Percentiles rank a stretch among this genome's conserved stretches.
These are phyloP conservation scores for Marvania coccoides DNA, from an alignment of 139 green algal genomes.

Conservation along the genomic window DNA sequence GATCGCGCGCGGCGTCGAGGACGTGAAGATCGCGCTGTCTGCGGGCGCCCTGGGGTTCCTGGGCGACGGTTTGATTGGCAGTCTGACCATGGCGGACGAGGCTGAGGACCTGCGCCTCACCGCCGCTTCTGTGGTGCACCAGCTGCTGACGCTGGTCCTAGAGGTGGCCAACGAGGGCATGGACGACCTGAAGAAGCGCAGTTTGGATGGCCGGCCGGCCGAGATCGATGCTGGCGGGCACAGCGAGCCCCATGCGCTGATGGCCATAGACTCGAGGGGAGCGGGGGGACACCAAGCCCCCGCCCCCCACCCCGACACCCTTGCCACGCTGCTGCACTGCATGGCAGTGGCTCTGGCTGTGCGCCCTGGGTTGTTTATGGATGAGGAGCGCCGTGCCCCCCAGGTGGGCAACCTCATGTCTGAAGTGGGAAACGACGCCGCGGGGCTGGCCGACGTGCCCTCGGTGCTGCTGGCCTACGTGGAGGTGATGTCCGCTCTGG, in stretches of 20 bases:
- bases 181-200: conserved; percentile 3
- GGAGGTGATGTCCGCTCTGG: conserved; percentile 53
- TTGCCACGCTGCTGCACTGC: conserved; percentile 17
- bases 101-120: neutral
- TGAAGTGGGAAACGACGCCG: conserved; percentile 16
- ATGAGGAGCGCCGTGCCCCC: conserved; percentile 6
- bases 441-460: conserved; percentile 7
- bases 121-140: conserved; percentile 41
- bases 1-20: conserved; percentile 4
- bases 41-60: conserved; percentile 25
- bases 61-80: conserved; percentile 7
- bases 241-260: neutral
- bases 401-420: conserved; percentile 34
- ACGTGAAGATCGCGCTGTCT: conserved; percentile 8
- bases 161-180: conserved; percentile 26
- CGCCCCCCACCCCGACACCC: conserved; percentile 8
- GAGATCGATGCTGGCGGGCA: neutral
- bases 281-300: neutral
- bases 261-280: neutral
- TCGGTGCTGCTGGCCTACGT: conserved; percentile 50
- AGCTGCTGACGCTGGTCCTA: conserved; percentile 44
- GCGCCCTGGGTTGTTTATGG: conserved; percentile 43
- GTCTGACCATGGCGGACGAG: conserved; percentile 29
- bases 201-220: too few species aligned
- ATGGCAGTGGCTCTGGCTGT: conserved; percentile 28